Evolutionary conservation across 2,329 filamentous ascomycete genomes (phyloP).

Genomic region (Stachybotrys chartarum): DNA sequence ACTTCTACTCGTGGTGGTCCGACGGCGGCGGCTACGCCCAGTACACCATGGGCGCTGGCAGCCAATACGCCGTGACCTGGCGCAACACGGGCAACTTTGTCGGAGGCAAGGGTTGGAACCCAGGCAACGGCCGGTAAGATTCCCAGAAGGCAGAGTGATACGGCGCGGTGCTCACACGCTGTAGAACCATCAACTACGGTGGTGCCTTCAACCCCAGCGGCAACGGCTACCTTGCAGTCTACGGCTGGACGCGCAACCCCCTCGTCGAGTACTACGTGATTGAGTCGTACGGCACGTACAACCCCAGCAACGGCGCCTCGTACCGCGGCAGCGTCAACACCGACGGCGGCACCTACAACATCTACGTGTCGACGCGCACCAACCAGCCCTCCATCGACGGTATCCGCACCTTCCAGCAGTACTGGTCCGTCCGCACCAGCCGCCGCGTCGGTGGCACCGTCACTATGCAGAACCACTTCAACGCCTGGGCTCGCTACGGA

Average conservation of each 20-base stretch:
- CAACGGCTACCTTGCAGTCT: conserved; percentile 39
- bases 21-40: conserved; percentile 42
- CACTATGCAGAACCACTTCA: conserved; percentile 42
- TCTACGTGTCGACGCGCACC: conserved; percentile 24
- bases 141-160: conserved; percentile 9
- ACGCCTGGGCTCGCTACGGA: conserved; percentile 40
- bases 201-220: conserved; percentile 36
- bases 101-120: conserved; percentile 43
- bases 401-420: conserved; percentile 42
- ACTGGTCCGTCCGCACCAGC: conserved; percentile 39
- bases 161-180: neutral
- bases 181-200: conserved; percentile 41
- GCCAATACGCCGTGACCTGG: conserved; percentile 44
- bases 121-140: conserved; percentile 24
- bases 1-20: conserved; percentile 55
- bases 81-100: conserved; percentile 39
- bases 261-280: conserved; percentile 25
- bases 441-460: conserved; percentile 44
- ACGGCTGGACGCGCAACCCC: conserved; percentile 26
- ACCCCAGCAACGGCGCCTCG: conserved; percentile 27
- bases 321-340: conserved; percentile 21
- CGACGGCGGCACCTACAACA: conserved; percentile 27
- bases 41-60: conserved; percentile 47
- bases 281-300: conserved; percentile 35
- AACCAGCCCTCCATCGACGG: conserved; percentile 40